Conservation (phyloP, 2,329 filamentous ascomycete species). For the Fusarium sp. region DNA sequence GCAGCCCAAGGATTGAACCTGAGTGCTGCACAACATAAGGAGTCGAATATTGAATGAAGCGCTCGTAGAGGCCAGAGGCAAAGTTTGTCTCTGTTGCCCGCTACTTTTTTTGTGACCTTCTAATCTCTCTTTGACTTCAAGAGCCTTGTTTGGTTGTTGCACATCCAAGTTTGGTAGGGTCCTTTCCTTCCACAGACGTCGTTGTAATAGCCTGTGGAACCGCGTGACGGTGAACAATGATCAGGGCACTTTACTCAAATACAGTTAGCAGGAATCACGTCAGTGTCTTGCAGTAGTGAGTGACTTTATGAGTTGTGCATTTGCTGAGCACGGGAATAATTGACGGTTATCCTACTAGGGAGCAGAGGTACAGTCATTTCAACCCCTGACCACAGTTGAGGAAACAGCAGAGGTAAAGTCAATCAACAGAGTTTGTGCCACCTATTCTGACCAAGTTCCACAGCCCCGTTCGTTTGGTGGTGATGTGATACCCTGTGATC, state of each 20-base stretch:
- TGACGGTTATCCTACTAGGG: not conserved
- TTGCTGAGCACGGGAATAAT: not conserved
- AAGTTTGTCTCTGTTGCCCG: not conserved
- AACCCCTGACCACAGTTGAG: not conserved
- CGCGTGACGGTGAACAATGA: not conserved
- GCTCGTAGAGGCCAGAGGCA: not conserved
- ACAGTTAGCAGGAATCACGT: not conserved
- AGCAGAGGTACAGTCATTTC: not conserved
- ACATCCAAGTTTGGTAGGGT: too few relatives aligned
- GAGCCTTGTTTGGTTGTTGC: too few relatives aligned
- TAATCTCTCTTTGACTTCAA: too few relatives aligned
- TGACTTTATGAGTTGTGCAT: not conserved
- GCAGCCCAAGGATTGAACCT: not conserved
- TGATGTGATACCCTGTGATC: not conserved
- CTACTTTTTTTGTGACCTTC: too few relatives aligned
- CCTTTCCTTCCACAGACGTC: not conserved
- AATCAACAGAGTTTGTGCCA: not conserved
- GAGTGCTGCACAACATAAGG: fast-evolving
- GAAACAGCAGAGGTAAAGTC: not conserved
- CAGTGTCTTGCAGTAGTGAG: not conserved
- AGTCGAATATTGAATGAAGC: not conserved
- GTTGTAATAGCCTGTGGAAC: not conserved
- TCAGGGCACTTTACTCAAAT: not conserved
- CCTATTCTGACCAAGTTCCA: not conserved
- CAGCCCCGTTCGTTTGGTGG: not conserved